A percentile compares a stretch with the other conserved stretches of the same genome.
phyloP scores from a whole-genome alignment of 345 rosid species.

The Cardamine occulta region DNA sequence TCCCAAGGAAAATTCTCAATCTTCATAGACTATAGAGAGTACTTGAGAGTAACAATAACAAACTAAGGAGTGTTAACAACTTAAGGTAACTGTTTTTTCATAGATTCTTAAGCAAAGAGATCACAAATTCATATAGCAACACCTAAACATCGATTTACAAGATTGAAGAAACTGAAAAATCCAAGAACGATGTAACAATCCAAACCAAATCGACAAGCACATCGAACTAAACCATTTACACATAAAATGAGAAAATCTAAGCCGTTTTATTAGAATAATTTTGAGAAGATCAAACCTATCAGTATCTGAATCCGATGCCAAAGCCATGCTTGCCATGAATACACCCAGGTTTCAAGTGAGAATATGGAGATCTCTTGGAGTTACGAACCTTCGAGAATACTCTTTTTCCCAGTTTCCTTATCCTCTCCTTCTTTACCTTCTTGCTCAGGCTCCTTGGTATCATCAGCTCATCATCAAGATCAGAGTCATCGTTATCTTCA shows the following conservation, averaged over 20 bases:
- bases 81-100: too few species aligned
- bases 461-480: constrained; percentile 53
- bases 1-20: too few species aligned
- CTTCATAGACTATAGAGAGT: too few species aligned
- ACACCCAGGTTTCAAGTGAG: constrained; percentile 53
- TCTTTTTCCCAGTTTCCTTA: constrained; percentile 52
- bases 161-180: neutral
- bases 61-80: neutral
- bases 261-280: neutral
- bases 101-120: neutral
- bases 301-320: constrained; percentile 27
- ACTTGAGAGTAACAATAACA: too few species aligned
- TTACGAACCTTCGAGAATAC: constrained; percentile 38
- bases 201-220: neutral
- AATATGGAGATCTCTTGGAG: constrained; percentile 1
- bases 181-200: neutral
- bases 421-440: constrained; percentile 56
- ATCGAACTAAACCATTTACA: neutral
- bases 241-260: neutral
- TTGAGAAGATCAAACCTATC: neutral
- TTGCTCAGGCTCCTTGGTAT: constrained; percentile 27
- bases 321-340: constrained; percentile 60
- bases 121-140: neutral
- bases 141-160: neutral
- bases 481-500: constrained; percentile 26